A percentile compares a stretch with the other conserved stretches of the same genome.
Conservation (phyloP, 164 flowering plant genomes). For the Platanus orientalis region DNA sequence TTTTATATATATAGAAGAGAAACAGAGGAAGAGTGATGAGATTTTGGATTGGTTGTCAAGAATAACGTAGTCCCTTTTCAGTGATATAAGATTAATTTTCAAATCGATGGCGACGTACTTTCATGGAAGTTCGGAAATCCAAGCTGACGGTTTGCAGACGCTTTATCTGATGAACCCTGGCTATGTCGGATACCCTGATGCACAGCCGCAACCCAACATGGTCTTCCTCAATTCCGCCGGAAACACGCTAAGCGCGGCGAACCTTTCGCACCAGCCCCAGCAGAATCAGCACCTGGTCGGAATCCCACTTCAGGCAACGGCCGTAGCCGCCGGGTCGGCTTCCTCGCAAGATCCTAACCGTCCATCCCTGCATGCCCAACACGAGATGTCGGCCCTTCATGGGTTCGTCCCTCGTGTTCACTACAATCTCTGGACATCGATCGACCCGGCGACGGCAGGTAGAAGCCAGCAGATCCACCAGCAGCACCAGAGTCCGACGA, state of each 20-base stretch:
- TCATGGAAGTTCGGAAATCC: slow-evolving; percentile 77
- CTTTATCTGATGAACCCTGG: slow-evolving; percentile 90
- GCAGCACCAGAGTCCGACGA: slow-evolving; percentile 13
- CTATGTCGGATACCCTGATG: slow-evolving; percentile 64
- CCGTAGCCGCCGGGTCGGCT: not conserved
- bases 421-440: not conserved
- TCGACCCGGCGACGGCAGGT: slow-evolving; percentile 15
- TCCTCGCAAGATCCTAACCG: slow-evolving; percentile 25
- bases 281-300: slow-evolving; percentile 57
- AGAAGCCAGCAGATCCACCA: slow-evolving; percentile 15
- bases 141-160: slow-evolving; percentile 75
- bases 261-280: slow-evolving; percentile 19
- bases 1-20: no score
- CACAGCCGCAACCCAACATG: slow-evolving; percentile 33
- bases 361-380: slow-evolving; percentile 5
- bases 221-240: slow-evolving; percentile 48
- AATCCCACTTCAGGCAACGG: slow-evolving; percentile 39
- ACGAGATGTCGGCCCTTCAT: not conserved
- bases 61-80: slow-evolving; percentile 18
- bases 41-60: slow-evolving; percentile 12
- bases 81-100: slow-evolving; percentile 7
- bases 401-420: not conserved
- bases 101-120: slow-evolving; percentile 73
- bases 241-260: slow-evolving; percentile 17
- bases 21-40: not conserved